A percentile compares a stretch with the other conserved stretches of the same genome.
phyloP scores from a whole-genome alignment of 352 stramenopile genomes.

The Pythium coloratum region DNA sequence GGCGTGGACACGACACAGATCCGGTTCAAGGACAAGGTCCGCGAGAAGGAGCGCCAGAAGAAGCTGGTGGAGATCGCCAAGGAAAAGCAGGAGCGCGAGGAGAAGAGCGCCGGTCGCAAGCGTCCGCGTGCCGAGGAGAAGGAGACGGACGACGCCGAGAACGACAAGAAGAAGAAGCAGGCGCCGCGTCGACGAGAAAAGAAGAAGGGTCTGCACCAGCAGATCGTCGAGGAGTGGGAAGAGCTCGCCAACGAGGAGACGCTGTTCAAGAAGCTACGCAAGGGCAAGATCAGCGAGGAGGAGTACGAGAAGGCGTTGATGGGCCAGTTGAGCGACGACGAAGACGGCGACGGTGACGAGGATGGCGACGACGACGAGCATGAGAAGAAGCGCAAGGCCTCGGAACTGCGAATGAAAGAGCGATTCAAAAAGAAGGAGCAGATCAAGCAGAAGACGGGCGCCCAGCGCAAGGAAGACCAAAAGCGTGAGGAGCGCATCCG shows the following conservation, averaged over 20 bases:
- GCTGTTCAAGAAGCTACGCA: slow-evolving; percentile 96
- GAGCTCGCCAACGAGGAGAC: slow-evolving; percentile 97
- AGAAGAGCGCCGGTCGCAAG: slow-evolving; percentile 64
- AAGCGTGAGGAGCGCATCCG: slow-evolving; percentile 85
- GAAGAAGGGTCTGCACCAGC: slow-evolving; percentile 95
- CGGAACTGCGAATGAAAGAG: slow-evolving; percentile 73
- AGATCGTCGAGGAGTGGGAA: slow-evolving; percentile 99
- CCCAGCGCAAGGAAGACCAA: slow-evolving; percentile 69
- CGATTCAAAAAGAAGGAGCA: slow-evolving; percentile 86
- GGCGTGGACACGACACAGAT: slow-evolving; percentile 93
- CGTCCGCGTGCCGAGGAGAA: slow-evolving; percentile 52
- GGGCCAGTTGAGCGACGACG: slow-evolving; percentile 45
- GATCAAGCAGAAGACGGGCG: slow-evolving; percentile 63
- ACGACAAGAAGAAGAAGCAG: slow-evolving; percentile 70
- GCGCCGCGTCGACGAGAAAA: slow-evolving; percentile 86
- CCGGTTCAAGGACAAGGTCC: slow-evolving; percentile 94
- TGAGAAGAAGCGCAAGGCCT: slow-evolving; percentile 63
- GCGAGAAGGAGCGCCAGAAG: slow-evolving; percentile 97
- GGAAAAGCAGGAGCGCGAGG: slow-evolving; percentile 68
- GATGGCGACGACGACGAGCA: slow-evolving; percentile 20
- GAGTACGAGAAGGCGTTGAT: slow-evolving; percentile 87
- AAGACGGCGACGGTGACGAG: slow-evolving; percentile 31
- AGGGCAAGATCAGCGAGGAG: slow-evolving; percentile 96
- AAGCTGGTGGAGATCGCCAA: slow-evolving; percentile 82
- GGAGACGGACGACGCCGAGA: slow-evolving; percentile 50